Evolutionary conservation across 2,329 filamentous ascomycete species (phyloP), one percentile per base, ranked within the genome.

Genomic region (Ophiocordyceps unilateralis): DNA sequence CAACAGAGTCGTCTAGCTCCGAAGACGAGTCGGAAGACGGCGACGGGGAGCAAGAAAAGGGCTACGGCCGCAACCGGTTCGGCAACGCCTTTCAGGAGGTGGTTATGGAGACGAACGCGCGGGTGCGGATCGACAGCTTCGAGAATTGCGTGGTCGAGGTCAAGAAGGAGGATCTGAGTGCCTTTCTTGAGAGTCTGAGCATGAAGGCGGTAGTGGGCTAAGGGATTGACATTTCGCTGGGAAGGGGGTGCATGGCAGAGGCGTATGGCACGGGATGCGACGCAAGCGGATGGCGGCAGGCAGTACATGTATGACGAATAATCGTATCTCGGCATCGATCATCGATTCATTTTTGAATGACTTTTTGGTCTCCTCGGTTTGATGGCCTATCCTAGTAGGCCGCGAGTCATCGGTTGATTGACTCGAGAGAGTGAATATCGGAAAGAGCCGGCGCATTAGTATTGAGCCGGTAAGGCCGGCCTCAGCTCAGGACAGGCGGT

Each of bases 131-230:
- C 56, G 91, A 98, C 62, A 93, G 84, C 59, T 98, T 98, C 55
- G 91, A 98, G 62, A 85, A 94, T 59, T 93, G 86, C 55, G 91
- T 96, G 8, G 88, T 96, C 40, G 91, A 98, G 59, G 89, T 98
- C n/a, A 81, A 81, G 63, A 95, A 94, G 66, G 91, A 96, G 57
- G 91, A 96, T 61, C 65, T 98, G 23, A 77, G 78, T 15, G 85
- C 81, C 0, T 98, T 98, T 59, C 67, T 98, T 50, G 91, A 98
- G 65, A 81, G 81, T 44, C 61, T 98, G 57, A 95, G 88, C 62
- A 81, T 87, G 73, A 93, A 93, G 71, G 79, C 79, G 44, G 87
- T 96, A 17, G 81, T 81, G 43, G 75, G 76, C 38, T 81, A 57
- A 26, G 19, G 5, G 11, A n/a, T 8, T 34, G 7, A 9, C n/a